Conservation (phyloP, 2,329 filamentous ascomycete genomes). For the Xylariaceae sp. region DNA sequence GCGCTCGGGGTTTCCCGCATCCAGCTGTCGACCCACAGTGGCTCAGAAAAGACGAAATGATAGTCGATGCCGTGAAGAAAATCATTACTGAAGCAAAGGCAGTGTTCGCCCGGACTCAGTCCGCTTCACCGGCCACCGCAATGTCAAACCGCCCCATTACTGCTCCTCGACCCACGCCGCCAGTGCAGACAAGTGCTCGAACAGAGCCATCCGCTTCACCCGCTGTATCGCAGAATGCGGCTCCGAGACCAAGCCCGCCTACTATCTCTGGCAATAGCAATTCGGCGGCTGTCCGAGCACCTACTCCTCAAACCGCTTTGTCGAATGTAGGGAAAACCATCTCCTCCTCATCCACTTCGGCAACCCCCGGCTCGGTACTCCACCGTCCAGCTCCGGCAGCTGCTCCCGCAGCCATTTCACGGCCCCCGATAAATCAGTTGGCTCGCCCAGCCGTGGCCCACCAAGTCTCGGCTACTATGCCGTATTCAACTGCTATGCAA, state of each 20-base stretch:
- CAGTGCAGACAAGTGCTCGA: slow-evolving; percentile 11
- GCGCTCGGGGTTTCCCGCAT: slow-evolving; percentile 29
- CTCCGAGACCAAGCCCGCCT: slow-evolving; percentile 4
- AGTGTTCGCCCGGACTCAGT: slow-evolving; percentile 18
- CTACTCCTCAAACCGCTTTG: neutral
- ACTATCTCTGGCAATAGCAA: slow-evolving; percentile 12
- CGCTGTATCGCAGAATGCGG: slow-evolving; percentile 17
- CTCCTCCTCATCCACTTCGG: slow-evolving; percentile 17
- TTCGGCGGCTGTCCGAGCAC: slow-evolving; percentile 4
- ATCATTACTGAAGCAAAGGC: slow-evolving; percentile 29
- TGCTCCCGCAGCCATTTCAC: slow-evolving; percentile 6
- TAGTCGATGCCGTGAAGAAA: slow-evolving; percentile 29
- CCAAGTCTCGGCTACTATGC: slow-evolving; percentile 11
- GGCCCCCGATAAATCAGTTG: slow-evolving; percentile 22
- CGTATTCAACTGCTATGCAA: slow-evolving; percentile 3
- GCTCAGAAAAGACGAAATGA: slow-evolving; percentile 30
- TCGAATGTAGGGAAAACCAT: slow-evolving; percentile 9
- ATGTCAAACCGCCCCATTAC: slow-evolving; percentile 9
- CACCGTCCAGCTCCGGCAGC: slow-evolving; percentile 24
- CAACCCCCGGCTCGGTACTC: slow-evolving; percentile 13
- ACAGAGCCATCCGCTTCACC: slow-evolving; percentile 24
- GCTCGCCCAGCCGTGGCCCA: slow-evolving; percentile 19
- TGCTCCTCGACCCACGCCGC: slow-evolving; percentile 16
- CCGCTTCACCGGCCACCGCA: slow-evolving; percentile 12
- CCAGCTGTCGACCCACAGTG: slow-evolving; percentile 25